These are phyloP conservation scores for Talaromyces sp. DNA, from an alignment of 2,329 filamentous ascomycete species.

Conservation along the genomic window DNA sequence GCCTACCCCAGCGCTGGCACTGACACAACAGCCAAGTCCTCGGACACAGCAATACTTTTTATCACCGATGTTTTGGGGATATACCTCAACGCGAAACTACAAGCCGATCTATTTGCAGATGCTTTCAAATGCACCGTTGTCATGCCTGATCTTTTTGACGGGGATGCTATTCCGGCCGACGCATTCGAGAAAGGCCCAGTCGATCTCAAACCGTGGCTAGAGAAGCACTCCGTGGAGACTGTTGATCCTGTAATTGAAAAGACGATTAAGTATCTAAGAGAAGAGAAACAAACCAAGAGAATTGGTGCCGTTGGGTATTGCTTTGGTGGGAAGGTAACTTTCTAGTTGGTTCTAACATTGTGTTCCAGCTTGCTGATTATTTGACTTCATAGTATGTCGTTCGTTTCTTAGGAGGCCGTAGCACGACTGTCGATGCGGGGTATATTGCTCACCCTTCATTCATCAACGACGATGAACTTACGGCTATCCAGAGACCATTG, in stretches of 20 bases:
- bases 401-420: slow-evolving; percentile 57
- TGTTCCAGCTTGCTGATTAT: background rate
- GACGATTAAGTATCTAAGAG: slow-evolving; percentile 52
- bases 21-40: slow-evolving; percentile 25
- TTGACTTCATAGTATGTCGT: slow-evolving; percentile 57
- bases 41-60: slow-evolving; percentile 53
- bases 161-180: slow-evolving; percentile 56
- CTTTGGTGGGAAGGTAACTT: slow-evolving; percentile 63
- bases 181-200: slow-evolving; percentile 43
- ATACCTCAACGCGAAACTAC: slow-evolving; percentile 56
- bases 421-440: slow-evolving; percentile 56
- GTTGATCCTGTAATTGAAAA: slow-evolving; percentile 52
- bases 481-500: slow-evolving; percentile 60
- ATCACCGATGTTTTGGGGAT: slow-evolving; percentile 57
- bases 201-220: slow-evolving; percentile 48
- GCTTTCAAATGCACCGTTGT: slow-evolving; percentile 66
- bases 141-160: slow-evolving; percentile 66
- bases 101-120: slow-evolving; percentile 66
- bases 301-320: slow-evolving; percentile 68
- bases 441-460: slow-evolving; percentile 75
- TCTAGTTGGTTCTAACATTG: background rate
- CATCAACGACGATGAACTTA: slow-evolving; percentile 62
- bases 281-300: slow-evolving; percentile 52
- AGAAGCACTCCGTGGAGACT: slow-evolving; percentile 43
- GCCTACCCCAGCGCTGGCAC: slow-evolving; percentile 47